These are phyloP conservation scores for Ambrosia trifida DNA, from an alignment of 129 eudicot genomes.

Conservation along the genomic window DNA sequence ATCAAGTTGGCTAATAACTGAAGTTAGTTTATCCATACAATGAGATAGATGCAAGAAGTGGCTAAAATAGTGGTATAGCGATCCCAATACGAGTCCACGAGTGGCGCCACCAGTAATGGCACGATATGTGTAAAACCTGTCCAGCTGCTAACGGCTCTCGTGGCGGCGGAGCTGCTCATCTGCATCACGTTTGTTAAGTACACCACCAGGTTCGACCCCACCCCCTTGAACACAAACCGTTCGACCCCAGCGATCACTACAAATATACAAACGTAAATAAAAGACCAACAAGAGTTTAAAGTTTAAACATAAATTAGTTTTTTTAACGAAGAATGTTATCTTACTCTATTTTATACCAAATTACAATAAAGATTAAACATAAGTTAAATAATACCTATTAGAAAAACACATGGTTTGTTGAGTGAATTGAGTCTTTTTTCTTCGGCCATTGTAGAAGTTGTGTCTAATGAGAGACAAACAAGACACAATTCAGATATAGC, in stretches of 20 bases:
- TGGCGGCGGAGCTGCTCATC: constrained; percentile 90
- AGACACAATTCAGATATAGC: constrained; percentile 1
- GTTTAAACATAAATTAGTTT: no score
- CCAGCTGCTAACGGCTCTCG: constrained; percentile 77
- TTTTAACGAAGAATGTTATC: no score
- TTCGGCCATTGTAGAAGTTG: constrained; percentile 34
- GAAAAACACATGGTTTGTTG: constrained; percentile 72
- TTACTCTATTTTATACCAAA: no score
- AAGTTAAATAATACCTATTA: constrained; percentile 49
- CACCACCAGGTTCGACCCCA: constrained; percentile 89
- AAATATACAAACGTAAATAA: not conserved
- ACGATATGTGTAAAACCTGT: constrained; percentile 83
- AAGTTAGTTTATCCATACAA: constrained; percentile 34
- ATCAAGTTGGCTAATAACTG: no score
- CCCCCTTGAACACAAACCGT: constrained; percentile 95
- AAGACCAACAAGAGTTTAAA: no score
- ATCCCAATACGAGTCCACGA: constrained; percentile 87
- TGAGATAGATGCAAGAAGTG: constrained; percentile 60
- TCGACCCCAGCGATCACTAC: constrained; percentile 87
- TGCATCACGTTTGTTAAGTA: constrained; percentile 68
- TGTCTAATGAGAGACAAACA: constrained; percentile 9
- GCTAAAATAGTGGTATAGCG: constrained; percentile 66
- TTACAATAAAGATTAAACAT: no score
- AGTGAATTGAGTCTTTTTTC: constrained; percentile 36
- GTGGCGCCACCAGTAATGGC: constrained; percentile 78